Evolutionary conservation across 2,329 filamentous ascomycete genomes (phyloP).

Genomic region (Drechslerella coelobrocha): DNA sequence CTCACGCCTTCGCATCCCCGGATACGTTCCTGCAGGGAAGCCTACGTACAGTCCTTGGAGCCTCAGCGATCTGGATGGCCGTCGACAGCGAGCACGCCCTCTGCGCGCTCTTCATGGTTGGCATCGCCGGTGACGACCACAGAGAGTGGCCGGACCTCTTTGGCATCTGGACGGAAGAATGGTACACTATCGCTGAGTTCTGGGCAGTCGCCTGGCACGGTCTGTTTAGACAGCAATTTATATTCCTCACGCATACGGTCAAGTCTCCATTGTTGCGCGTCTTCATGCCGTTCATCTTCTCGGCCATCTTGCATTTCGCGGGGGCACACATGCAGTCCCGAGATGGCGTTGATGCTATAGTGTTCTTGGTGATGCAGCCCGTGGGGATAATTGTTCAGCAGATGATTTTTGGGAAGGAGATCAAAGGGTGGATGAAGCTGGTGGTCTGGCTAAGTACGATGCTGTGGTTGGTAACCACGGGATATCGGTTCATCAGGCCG

Average conservation of each 20-base stretch:
- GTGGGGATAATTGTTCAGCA: slow-evolving; percentile 34
- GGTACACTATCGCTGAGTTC: slow-evolving; percentile 46
- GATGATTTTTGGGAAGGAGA: slow-evolving; percentile 10
- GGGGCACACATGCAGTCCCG: slow-evolving; percentile 33
- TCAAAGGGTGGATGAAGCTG: slow-evolving; percentile 6
- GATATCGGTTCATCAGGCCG: slow-evolving; percentile 27
- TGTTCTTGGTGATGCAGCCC: slow-evolving; percentile 32
- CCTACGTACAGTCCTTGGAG: slow-evolving; percentile 22
- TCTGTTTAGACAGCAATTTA: slow-evolving; percentile 40
- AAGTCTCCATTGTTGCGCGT: slow-evolving; percentile 18
- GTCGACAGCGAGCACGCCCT: slow-evolving; percentile 28
- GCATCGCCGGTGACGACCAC: slow-evolving; percentile 23
- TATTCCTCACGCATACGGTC: slow-evolving; percentile 29
- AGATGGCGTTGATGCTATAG: slow-evolving; percentile 13
- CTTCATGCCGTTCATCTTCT: slow-evolving; percentile 39
- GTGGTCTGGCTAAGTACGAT: slow-evolving; percentile 27
- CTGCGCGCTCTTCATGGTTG: slow-evolving; percentile 24
- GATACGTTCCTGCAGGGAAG: slow-evolving; percentile 13
- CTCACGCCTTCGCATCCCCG: slow-evolving; percentile 9
- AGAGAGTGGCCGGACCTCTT: slow-evolving; percentile 42
- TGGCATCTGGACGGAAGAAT: slow-evolving; percentile 41
- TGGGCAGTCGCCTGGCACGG: slow-evolving; percentile 45
- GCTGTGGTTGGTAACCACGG: slow-evolving; percentile 24
- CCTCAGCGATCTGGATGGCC: slow-evolving; percentile 40
- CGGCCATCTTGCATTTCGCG: slow-evolving; percentile 34